Percentiles rank a stretch among this genome's conserved stretches.
phyloP scores from a whole-genome alignment of 306 rosid genomes.

The Fragaria ananassa region DNA sequence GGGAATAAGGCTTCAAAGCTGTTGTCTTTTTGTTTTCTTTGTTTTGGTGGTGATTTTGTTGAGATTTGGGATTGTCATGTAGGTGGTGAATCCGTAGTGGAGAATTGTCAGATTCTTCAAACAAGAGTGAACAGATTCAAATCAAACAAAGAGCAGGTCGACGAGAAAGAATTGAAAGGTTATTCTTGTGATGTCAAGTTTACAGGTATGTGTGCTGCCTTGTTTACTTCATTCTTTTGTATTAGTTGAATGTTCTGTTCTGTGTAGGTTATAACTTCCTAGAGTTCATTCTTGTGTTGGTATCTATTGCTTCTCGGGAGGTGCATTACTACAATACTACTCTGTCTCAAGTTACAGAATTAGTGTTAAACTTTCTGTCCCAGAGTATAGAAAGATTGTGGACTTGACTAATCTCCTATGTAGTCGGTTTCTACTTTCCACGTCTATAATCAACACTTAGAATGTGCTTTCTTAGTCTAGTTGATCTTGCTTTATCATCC shows the following conservation, averaged over 20 bases:
- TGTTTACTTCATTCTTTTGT: conserved; percentile 1
- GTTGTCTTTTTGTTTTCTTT: neutral
- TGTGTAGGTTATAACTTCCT: neutral
- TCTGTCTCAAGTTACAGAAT: neutral
- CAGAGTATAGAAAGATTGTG: neutral
- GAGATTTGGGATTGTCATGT: conserved; percentile 25
- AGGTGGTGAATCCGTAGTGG: conserved; percentile 86
- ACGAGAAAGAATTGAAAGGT: conserved; percentile 49
- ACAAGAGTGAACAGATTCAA: conserved; percentile 87
- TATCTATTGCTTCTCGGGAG: neutral
- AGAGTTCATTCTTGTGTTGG: neutral
- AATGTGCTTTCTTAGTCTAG: neutral
- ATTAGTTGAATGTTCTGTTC: neutral
- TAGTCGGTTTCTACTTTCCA: neutral
- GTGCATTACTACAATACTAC: neutral
- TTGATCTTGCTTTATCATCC: neutral
- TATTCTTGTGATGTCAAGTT: conserved; percentile 64
- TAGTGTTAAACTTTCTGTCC: neutral
- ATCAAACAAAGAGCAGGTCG: conserved; percentile 66
- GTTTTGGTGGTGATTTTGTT: conserved; percentile 4
- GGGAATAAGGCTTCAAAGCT: neutral
- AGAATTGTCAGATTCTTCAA: conserved; percentile 92
- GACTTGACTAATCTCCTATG: neutral
- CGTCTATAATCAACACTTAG: neutral
- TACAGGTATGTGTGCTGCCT: conserved; percentile 43